phyloP scores from a whole-genome alignment of 2,329 filamentous ascomycete genomes.

The Hypoxylon sp. region DNA sequence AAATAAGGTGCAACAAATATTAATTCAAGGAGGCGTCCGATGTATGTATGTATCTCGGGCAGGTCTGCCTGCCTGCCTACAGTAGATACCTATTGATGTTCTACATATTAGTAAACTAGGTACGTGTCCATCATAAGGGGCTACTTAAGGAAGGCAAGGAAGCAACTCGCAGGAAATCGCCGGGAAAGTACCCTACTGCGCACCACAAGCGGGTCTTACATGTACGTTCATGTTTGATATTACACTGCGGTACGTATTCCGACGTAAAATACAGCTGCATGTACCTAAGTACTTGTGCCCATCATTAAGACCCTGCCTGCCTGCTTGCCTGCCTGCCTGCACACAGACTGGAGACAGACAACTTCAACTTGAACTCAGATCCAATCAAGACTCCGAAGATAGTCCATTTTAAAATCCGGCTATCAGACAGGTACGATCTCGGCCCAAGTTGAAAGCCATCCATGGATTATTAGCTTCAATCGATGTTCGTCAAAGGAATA shows the following conservation, averaged over 20 bases:
- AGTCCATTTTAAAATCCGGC: conserved; percentile 30
- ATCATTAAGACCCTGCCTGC: neutral
- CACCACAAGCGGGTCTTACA: conserved; percentile 28
- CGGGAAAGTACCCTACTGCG: conserved; percentile 35
- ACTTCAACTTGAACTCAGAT: conserved; percentile 29
- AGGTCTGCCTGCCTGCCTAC: too few species aligned
- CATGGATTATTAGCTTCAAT: too few species aligned
- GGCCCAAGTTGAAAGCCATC: conserved; percentile 25
- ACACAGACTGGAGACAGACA: conserved; percentile 21
- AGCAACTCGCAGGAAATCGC: conserved; percentile 23
- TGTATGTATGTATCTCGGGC: too few species aligned
- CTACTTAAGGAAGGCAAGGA: conserved; percentile 29
- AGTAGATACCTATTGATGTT: too few species aligned
- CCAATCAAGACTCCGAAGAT: conserved; percentile 38
- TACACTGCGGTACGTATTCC: conserved; percentile 10
- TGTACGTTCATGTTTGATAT: too few species aligned
- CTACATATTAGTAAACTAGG: too few species aligned
- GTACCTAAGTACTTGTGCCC: neutral
- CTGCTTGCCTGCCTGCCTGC: too few species aligned
- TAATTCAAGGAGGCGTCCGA: conserved; percentile 10
- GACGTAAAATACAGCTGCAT: conserved; percentile 4
- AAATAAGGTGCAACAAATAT: conserved; percentile 16
- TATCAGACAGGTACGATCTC: conserved; percentile 37
- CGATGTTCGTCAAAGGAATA: too few species aligned
- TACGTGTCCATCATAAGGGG: too few species aligned